These are phyloP conservation scores for Mycena alexandri DNA, from an alignment of 768 basidiomycete species.

Conservation along the genomic window DNA sequence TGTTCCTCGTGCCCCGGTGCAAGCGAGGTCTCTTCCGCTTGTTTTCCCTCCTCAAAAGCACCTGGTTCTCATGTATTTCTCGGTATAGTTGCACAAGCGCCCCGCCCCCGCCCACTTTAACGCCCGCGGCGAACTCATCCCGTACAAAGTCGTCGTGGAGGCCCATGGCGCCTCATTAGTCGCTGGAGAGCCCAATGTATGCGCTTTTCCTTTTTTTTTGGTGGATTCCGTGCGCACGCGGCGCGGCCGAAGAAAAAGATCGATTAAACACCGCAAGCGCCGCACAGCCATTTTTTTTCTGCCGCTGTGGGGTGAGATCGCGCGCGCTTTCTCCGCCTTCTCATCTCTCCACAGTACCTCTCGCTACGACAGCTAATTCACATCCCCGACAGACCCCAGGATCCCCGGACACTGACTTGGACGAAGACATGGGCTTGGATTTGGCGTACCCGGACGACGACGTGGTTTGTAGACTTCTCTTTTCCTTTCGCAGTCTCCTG, in stretches of 20 bases:
- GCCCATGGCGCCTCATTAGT: constrained; percentile 1
- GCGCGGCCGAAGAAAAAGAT: neutral
- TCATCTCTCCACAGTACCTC: neutral
- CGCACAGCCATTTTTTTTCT: neutral
- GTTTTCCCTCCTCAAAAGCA: neutral
- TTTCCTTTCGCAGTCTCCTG: neutral
- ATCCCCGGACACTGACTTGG: constrained; percentile 15
- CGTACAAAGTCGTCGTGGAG: constrained; percentile 23
- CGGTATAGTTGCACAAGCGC: neutral
- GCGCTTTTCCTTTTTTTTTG: neutral
- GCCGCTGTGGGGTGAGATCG: too few relatives aligned
- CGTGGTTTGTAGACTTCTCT: constrained; percentile 22
- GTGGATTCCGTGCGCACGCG: neutral
- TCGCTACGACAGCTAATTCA: neutral
- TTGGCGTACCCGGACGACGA: constrained; percentile 38
- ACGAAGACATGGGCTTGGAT: constrained; percentile 31
- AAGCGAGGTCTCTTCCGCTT: constrained; percentile 8
- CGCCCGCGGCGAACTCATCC: constrained; percentile 34
- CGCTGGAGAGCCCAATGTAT: constrained; percentile 9
- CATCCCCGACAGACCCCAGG: neutral
- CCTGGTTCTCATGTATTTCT: neutral
- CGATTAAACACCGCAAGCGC: constrained; percentile 10
- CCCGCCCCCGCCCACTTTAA: constrained; percentile 25
- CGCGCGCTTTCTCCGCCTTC: constrained; percentile 11
- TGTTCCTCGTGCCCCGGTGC: constrained; percentile 23